Evolutionary conservation across 208 protist genomes (phyloP), one percentile per base, ranked within the genome.

Genomic region (Crithidia fasciculata): DNA sequence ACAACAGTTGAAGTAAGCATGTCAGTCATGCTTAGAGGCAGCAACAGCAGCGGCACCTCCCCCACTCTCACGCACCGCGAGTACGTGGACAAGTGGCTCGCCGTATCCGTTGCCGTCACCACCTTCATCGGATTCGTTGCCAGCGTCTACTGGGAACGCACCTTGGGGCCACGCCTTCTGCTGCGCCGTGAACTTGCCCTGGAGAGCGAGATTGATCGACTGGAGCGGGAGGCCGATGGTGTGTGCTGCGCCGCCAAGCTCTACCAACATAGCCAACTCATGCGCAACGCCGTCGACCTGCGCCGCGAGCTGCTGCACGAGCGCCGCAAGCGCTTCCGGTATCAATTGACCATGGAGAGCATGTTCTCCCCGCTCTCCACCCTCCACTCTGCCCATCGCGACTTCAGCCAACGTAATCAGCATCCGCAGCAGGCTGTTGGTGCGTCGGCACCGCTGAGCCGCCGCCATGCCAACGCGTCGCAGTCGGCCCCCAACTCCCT

Each of bases 111-210:
- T 4, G 69, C 49, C 54, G 47, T 44, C 16, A 40, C 76, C 9
- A 81, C 76, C 50, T 59, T 76, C 36, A 18, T 85, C 18, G 82
- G 83, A 16, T 85, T 86, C 60, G 45, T 81, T 0, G n/a, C 47
- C 40, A 86, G 78, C 66, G 49, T 76, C 3, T 66, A 68, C 47
- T 94, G 89, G 87, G 76, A 81, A 37, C 59, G 61, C 39, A 41
- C 12, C 0, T 59, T 85, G 12, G 83, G 78, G 5, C 81, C 83
- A 7, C 65, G 19, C 5, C 40, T 91, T 10, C 84, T 91, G 57
- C 86, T 72, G 49, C 69, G 59, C 5, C 76, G 82, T 19, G 89
- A 94, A 69, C 40, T 70, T 9, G 50, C 56, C 18, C 70, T 94
- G 2, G 73, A 82, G 47, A 61, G 65, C 36, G 57, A 83, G 41